Base-by-base conservation (phyloP, 176 grass and related monocot genomes). In the Oryza brachyantha region DNA sequence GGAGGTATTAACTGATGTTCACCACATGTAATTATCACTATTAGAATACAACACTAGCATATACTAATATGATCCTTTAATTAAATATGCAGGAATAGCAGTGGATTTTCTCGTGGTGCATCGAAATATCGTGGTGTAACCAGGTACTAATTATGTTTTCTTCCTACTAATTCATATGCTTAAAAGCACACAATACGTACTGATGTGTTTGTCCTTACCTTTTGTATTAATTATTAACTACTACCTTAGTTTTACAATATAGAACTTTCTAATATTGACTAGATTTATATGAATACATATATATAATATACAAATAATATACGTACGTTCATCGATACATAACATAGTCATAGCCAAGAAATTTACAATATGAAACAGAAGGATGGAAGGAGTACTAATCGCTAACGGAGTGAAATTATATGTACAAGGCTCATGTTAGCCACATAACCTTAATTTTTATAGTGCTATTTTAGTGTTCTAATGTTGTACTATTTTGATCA, bases 71-170 rank as follows among this genome's bases (percentile, higher is more conserved):
- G 21, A 61, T 35, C 35, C 13, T 27, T 52, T 52, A n/a, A 52
- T 5, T 52, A 52, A 8, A 41, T 5, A 22, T 85, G 3, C 87
- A 93, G 91, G 46, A 93, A 84, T 36, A 93, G 91, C 81, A 93
- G 91, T 79, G 91, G 87, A 41, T 93, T 93, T 72, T 93, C 91
- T 54, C 87, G 91, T 22, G 91, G 91, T 0, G 87, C 91, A 7
- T 93, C 91, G 24, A 87, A 90, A 29, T 93, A 93, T 74, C 81
- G 87, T 8, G 91, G 91, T 16, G 87, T 93, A 39, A 90, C 91
- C 66, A 93, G 91, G 91, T 90, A 83, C 12, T 5, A 14, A 9
- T 67, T 37, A 76, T 34, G 5, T 64, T 55, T 70, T 54, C 16
- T 16, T 55, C 52, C 17, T n/a, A 22, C 19, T 22, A 7, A 22